These are phyloP conservation scores for Chaetomidium leptoderma DNA, from an alignment of 495 filamentous ascomycete genomes.

Conservation along the genomic window DNA sequence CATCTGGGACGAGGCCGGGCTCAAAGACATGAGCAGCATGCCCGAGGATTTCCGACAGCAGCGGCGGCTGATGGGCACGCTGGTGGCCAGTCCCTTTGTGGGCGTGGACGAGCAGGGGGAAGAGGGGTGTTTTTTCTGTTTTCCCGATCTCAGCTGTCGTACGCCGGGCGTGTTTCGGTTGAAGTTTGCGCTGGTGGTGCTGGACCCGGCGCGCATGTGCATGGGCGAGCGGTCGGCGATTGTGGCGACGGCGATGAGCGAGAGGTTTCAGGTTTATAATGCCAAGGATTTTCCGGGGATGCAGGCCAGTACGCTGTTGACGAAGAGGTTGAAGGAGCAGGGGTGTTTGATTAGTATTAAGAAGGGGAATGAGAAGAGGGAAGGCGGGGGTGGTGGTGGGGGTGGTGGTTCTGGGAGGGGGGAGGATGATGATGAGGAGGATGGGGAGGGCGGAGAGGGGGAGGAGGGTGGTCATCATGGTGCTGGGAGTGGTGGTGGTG, in stretches of 20 bases:
- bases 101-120: constrained; percentile 60
- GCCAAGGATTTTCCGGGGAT: constrained; percentile 98
- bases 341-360: constrained; percentile 75
- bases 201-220: constrained; percentile 50
- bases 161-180: constrained; percentile 79
- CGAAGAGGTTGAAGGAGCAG: constrained; percentile 66
- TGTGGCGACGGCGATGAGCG: constrained; percentile 64
- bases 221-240: constrained; percentile 57
- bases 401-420: constrained; percentile 43
- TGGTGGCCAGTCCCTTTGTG: constrained; percentile 71
- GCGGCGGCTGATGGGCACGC: constrained; percentile 71
- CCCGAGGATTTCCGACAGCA: constrained; percentile 55
- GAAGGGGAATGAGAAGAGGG: constrained; percentile 68
- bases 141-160: constrained; percentile 88
- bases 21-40: constrained; percentile 57
- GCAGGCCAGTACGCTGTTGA: constrained; percentile 65
- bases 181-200: constrained; percentile 80
- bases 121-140: constrained; percentile 87
- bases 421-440: constrained; percentile 28
- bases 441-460: constrained; percentile 13
- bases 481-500: neutral
- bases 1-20: constrained; percentile 59
- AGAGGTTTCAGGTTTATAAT: constrained; percentile 81
- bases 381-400: constrained; percentile 44
- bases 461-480: constrained; percentile 5